phyloP scores from a whole-genome alignment of 2,329 filamentous ascomycete species.

The Pyricularia pennisetigena region DNA sequence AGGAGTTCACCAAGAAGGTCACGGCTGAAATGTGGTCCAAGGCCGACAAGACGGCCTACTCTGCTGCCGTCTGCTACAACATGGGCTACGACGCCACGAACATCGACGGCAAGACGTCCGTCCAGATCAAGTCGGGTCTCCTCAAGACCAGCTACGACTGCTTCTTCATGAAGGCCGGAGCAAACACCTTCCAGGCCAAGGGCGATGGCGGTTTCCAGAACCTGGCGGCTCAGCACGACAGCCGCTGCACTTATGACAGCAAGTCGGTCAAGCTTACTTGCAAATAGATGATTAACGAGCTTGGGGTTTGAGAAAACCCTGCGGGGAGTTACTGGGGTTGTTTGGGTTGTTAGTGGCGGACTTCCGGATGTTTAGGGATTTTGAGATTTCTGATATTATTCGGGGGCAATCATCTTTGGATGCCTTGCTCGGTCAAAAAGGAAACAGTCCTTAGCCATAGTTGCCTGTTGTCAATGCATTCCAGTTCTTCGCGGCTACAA shows the following conservation, averaged over 20 bases:
- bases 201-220: constrained; percentile 1
- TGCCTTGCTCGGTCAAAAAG: not conserved
- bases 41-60: not conserved
- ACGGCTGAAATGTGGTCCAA: constrained; percentile 1
- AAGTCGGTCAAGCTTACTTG: not conserved
- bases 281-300: not conserved
- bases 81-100: not conserved
- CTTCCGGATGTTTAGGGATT: not conserved
- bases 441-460: not conserved
- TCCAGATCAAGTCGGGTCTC: not conserved
- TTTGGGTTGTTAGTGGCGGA: not conserved
- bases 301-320: not conserved
- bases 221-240: not conserved
- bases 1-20: not conserved
- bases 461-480: not conserved
- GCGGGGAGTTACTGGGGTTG: not conserved
- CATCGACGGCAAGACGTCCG: not conserved
- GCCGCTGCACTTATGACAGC: constrained; percentile 2
- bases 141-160: constrained; percentile 2
- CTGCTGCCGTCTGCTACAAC: constrained; percentile 4
- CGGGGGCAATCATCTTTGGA: not conserved
- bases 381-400: not conserved
- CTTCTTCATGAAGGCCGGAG: not conserved
- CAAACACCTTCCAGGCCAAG: not conserved
- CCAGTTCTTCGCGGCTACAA: not conserved